Evolutionary conservation across 2,329 filamentous ascomycete species (phyloP), one percentile per base, ranked within the genome.

Genomic region (Penicillium capsulatum): DNA sequence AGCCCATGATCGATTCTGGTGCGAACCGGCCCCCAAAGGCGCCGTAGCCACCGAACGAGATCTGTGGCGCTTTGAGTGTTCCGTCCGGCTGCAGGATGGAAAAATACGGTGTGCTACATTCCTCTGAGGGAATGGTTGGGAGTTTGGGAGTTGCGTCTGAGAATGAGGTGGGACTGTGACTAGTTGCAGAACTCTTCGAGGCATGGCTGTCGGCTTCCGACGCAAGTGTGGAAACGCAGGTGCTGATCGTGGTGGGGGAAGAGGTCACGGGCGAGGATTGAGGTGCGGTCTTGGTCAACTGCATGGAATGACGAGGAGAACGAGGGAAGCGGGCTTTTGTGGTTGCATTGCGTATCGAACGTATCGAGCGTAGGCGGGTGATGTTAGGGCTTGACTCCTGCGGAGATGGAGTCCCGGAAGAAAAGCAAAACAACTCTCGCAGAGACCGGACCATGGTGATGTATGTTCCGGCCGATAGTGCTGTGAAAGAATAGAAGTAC

Each of bases 1-100:
- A 51, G 13, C 45, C 48, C 42, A 59, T 55, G 24, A 58, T 52
- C 2, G 55, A 51, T 51, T 59, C 56, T 30, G 55, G 50, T 17
- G 48, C 54, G 26, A 57, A 59, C 39, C 48, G 50, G 40, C 56
- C 56, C 28, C 56, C 56, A 22, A 50, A 59, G 10, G 41, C 28
- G 20, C 55, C 56, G 37, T 56, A 58, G 17, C 49, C 52, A 36
- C 45, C 37, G 11, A 48, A 55, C 40, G 43, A 47, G 17, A 55
- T 40, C 22, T 36, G 48, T 31, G 52, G 52, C 30, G 52, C 47
- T 29, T 26, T 47, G 15, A 54, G 40, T 17, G 34, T 45, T 11
- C 51, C 49, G 45, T 55, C 45, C 39, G 20, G 11, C 38, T 54
- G 52, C 51, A 55, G 38, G 26, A 52, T 52, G n/a, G 45, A 36